These are phyloP conservation scores for Lojkania enalia DNA, from an alignment of 2,329 filamentous ascomycete genomes.

Conservation along the genomic window DNA sequence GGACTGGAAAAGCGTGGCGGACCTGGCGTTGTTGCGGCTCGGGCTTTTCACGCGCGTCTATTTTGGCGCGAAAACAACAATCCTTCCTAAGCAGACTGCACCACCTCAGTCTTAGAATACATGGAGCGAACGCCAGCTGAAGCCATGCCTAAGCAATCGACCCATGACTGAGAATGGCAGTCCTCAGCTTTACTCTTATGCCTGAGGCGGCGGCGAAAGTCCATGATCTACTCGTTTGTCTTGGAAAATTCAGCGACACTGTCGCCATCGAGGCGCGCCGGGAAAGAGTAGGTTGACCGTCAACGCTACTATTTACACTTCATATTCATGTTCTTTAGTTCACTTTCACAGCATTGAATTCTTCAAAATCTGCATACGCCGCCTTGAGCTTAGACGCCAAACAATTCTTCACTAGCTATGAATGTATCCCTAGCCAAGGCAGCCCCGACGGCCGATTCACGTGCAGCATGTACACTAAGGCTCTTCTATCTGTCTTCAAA, in stretches of 20 bases:
- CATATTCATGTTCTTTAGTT: constrained; percentile 51
- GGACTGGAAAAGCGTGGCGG: background rate
- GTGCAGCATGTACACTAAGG: constrained; percentile 72
- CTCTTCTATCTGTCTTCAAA: constrained; percentile 73
- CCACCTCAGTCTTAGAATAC: no score
- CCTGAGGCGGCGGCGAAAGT: constrained; percentile 72
- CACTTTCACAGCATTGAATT: constrained; percentile 73
- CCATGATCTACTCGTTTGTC: constrained; percentile 73
- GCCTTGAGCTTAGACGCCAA: constrained; percentile 69
- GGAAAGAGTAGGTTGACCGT: constrained; percentile 59
- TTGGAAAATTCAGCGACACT: constrained; percentile 78
- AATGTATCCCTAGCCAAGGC: constrained; percentile 55
- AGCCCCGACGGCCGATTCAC: constrained; percentile 62
- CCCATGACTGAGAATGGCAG: constrained; percentile 43
- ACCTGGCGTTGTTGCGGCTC: background rate
- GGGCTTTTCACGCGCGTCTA: background rate
- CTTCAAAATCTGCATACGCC: constrained; percentile 79
- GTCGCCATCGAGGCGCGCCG: constrained; percentile 73
- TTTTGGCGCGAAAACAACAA: no score
- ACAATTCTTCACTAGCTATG: constrained; percentile 74
- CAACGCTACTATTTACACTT: constrained; percentile 7
- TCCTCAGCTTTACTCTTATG: constrained; percentile 70
- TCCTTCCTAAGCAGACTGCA: no score
- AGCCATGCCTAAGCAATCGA: no score
- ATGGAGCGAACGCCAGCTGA: no score